Evolutionary conservation across 2,329 filamentous ascomycete species (phyloP).

Genomic region (Talaromyces sp.): DNA sequence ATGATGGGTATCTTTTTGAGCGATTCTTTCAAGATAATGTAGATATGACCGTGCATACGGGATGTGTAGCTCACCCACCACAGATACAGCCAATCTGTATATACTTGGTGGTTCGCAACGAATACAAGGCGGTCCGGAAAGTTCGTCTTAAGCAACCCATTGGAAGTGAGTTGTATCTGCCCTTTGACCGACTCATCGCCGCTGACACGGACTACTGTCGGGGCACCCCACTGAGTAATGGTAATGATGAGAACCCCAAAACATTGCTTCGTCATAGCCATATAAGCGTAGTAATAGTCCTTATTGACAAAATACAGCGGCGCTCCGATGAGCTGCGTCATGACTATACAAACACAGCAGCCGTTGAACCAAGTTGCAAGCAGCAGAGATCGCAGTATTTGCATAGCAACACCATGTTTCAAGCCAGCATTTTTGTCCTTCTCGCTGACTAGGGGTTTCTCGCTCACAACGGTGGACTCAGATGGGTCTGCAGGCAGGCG

Average conservation of each 20-base stretch:
- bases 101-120: constrained; percentile 64
- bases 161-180: constrained; percentile 54
- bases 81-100: constrained; percentile 67
- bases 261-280: constrained; percentile 63
- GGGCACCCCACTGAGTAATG: constrained; percentile 60
- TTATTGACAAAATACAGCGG: constrained; percentile 60
- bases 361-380: constrained; percentile 45
- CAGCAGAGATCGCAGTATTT: constrained; percentile 44
- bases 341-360: constrained; percentile 43
- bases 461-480: constrained; percentile 21
- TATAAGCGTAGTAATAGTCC: constrained; percentile 60
- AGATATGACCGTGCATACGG: constrained; percentile 62
- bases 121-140: constrained; percentile 60
- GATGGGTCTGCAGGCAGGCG: constrained; percentile 26
- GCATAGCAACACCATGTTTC: constrained; percentile 46
- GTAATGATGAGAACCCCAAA: constrained; percentile 62
- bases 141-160: constrained; percentile 56
- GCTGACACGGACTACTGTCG: constrained; percentile 59
- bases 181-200: constrained; percentile 59
- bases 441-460: constrained; percentile 24
- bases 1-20: constrained; percentile 60
- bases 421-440: constrained; percentile 31
- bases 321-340: constrained; percentile 58
- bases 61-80: constrained; percentile 67
- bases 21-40: constrained; percentile 64